Conservation (phyloP, 345 rosid genomes). For the Populus deltoides region DNA sequence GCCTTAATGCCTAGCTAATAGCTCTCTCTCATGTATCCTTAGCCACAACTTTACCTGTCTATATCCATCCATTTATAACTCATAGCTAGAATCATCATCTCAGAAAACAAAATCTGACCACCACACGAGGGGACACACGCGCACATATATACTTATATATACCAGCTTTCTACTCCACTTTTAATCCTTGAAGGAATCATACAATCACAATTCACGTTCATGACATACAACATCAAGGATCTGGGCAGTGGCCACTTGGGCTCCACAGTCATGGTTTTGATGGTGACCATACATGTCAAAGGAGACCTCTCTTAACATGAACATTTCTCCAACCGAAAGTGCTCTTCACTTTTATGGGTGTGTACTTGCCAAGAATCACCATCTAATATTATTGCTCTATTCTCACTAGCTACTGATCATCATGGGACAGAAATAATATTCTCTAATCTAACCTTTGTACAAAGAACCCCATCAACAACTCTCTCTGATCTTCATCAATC, state of each 20-base stretch:
- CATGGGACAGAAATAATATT: not conserved
- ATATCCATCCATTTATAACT: slow-evolving; percentile 5
- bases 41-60: not conserved
- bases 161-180: slow-evolving; percentile 15
- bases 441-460: not conserved
- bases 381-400: not conserved
- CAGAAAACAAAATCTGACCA: slow-evolving; percentile 14
- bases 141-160: not conserved
- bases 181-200: not conserved
- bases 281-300: not conserved
- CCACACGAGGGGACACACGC: slow-evolving; percentile 28
- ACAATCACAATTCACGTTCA: not conserved
- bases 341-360: not conserved
- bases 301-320: not conserved
- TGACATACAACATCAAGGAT: not conserved
- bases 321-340: slow-evolving; percentile 6
- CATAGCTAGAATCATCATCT: slow-evolving; percentile 1
- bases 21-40: not conserved
- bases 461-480: slow-evolving; percentile 6
- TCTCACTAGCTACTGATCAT: not conserved
- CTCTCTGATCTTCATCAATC: not conserved
- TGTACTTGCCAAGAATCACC: slow-evolving; percentile 5
- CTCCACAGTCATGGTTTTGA: not conserved
- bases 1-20: not conserved
- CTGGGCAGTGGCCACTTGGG: not conserved